Evolutionary conservation across 352 stramenopile genomes (phyloP), one percentile per base, ranked within the genome.

Genomic region (Phytophthora pseudosyringae): DNA sequence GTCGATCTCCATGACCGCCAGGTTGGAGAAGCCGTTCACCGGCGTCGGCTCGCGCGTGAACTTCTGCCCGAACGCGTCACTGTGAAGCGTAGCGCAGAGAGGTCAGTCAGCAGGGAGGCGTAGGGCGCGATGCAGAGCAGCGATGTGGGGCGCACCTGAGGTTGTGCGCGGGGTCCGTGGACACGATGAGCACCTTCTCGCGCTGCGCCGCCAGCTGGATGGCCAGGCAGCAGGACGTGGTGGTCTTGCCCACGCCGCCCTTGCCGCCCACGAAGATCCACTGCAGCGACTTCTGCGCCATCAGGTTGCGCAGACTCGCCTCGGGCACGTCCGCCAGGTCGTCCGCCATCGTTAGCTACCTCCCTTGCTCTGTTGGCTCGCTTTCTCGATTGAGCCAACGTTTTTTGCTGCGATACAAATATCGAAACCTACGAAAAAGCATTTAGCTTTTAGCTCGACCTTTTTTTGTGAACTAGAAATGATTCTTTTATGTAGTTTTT

Each of bases 121-220:
- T 11, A 66, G 21, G 15, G 15, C 3, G 5, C 10, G 28, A 12
- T 25, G 15, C 31, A 33, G 26, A 59, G 21, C 21, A 21, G 2
- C 1, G 21, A 47, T n/a, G 38, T 29, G 51, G 50, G 38, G 1
- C 6, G 13, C 9, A 93, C 88, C 83, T 96, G 50, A 99, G 84
- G 82, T 99, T 99, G 84, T 99, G 98, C n/a, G 98, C 98, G 0
- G 98, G 98, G 76, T 99, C 98, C 18, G 98, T 99, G n/a, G 95
- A 99, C 41, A 99, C 95, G 63, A 99, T 97, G 44, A 99, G 83
- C 52, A 99, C 97, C 73, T 98, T 98, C 62, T 97, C 88, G 41
- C 93, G 80, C 67, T 92, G 86, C 56, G 91, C 86, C n/a, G 93
- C 75, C 50, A 98, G 80, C 32, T 94, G 91, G 57, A 98, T 95